A percentile compares a stretch with the other conserved stretches of the same genome.
These are phyloP conservation scores for Fusarium sp. DNA, from an alignment of 2,329 filamentous ascomycete genomes.

Conservation along the genomic window DNA sequence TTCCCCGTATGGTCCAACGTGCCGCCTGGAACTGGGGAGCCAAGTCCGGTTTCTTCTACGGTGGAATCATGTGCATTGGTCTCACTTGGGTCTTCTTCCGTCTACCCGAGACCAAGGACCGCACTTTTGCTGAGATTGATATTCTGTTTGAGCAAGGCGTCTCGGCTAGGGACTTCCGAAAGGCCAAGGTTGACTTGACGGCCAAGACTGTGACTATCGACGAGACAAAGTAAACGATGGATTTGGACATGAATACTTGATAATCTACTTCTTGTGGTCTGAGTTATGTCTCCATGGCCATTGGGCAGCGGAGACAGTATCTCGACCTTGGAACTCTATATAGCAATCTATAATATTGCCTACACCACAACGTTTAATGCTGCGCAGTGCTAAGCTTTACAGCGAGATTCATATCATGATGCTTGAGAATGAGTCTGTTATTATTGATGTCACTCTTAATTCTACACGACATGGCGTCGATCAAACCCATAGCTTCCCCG, in stretches of 20 bases:
- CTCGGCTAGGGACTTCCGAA: conserved; percentile 55
- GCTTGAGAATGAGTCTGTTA: neutral
- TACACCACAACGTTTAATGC: neutral
- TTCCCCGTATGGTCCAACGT: conserved; percentile 60
- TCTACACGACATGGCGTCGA: neutral
- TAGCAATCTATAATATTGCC: neutral
- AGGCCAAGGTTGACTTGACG: conserved; percentile 44
- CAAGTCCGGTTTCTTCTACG: conserved; percentile 60
- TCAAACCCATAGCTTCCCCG: neutral
- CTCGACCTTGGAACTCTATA: neutral
- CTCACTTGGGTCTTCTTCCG: conserved; percentile 64
- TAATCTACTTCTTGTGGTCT: neutral
- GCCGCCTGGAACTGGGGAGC: conserved; percentile 60
- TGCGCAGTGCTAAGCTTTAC: neutral
- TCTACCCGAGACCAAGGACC: conserved; percentile 66
- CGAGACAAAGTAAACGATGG: neutral
- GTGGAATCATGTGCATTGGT: conserved; percentile 56
- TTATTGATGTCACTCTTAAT: neutral
- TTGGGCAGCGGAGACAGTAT: neutral
- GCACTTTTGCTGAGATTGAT: conserved; percentile 68
- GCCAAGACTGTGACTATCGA: neutral
- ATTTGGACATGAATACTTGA: neutral
- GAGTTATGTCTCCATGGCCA: neutral
- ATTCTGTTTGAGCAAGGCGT: conserved; percentile 62
- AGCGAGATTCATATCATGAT: neutral